A percentile compares a stretch with the other conserved stretches of the same genome.
Evolutionary conservation across 257 asterid species (phyloP).

Genomic region (Henckelia pumila): DNA sequence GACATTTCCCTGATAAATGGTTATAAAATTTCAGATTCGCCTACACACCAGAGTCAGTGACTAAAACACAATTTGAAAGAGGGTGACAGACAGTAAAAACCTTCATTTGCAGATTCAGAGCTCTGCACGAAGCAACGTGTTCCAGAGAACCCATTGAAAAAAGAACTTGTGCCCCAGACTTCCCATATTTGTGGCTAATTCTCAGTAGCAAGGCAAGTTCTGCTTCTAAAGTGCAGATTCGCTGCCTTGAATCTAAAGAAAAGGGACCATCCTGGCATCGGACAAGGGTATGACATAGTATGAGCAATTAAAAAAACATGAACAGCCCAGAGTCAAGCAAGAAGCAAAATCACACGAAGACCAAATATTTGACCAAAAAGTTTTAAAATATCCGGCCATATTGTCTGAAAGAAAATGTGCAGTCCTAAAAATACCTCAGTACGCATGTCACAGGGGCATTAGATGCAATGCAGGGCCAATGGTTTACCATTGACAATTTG

Average conservation of each 20-base stretch:
- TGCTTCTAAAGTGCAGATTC: constrained; percentile 87
- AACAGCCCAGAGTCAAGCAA: background rate
- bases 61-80: constrained; percentile 12
- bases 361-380: background rate
- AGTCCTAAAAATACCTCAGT: too few species aligned
- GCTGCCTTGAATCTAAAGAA: constrained; percentile 85
- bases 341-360: background rate
- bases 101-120: constrained; percentile 70
- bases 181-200: constrained; percentile 87
- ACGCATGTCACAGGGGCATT: too few species aligned
- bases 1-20: constrained; percentile 53
- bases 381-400: background rate
- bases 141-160: constrained; percentile 88
- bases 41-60: constrained; percentile 4
- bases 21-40: constrained; percentile 17
- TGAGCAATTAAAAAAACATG: background rate
- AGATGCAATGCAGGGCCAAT: too few species aligned
- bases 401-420: background rate
- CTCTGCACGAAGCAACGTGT: constrained; percentile 72
- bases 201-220: constrained; percentile 73
- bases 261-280: constrained; percentile 63
- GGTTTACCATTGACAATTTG: too few species aligned
- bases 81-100: constrained; percentile 28
- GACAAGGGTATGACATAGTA: constrained; percentile 1
- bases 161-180: constrained; percentile 82